phyloP scores from a whole-genome alignment of 2,329 filamentous ascomycete species.

The Phyllosticta ampelicida region DNA sequence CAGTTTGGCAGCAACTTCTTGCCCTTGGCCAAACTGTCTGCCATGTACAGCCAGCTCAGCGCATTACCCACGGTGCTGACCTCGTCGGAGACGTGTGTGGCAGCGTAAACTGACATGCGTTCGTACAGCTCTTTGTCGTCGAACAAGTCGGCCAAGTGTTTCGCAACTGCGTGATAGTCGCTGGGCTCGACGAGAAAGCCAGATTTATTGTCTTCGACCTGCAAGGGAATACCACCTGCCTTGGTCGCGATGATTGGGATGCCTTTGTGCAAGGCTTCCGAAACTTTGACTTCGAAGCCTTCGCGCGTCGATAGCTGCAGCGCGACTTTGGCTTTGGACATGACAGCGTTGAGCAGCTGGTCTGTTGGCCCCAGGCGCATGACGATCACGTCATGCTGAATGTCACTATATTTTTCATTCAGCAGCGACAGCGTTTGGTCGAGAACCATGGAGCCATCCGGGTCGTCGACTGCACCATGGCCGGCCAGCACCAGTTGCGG shows the following conservation, averaged over 20 bases:
- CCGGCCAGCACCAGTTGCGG: conserved; percentile 70
- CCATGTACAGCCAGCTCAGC: conserved; percentile 67
- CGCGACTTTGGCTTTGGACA: conserved; percentile 61
- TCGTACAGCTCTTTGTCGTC: conserved; percentile 53
- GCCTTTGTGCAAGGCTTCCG: conserved; percentile 70
- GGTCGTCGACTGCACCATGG: conserved; percentile 72
- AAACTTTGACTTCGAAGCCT: conserved; percentile 80
- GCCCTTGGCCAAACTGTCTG: conserved; percentile 51
- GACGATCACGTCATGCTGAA: conserved; percentile 52
- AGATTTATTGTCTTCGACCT: conserved; percentile 60
- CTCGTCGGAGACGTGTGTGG: conserved; percentile 62
- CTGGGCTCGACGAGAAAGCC: conserved; percentile 64
- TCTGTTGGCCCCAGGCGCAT: conserved; percentile 70
- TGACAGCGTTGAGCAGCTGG: conserved; percentile 66
- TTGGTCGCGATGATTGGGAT: conserved; percentile 65
- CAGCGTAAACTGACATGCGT: conserved; percentile 56
- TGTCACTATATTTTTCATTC: conserved; percentile 43
- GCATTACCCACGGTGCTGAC: conserved; percentile 73
- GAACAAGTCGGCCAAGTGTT: conserved; percentile 55
- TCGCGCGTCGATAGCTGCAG: conserved; percentile 73
- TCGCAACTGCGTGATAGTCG: conserved; percentile 59
- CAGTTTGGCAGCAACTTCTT: conserved; percentile 48
- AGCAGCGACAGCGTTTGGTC: conserved; percentile 61
- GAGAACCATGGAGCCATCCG: conserved; percentile 61
- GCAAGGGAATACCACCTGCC: conserved; percentile 70